phyloP scores from a whole-genome alignment of 1,139 yeast genomes.

The Arxiozyma heterogenica region DNA sequence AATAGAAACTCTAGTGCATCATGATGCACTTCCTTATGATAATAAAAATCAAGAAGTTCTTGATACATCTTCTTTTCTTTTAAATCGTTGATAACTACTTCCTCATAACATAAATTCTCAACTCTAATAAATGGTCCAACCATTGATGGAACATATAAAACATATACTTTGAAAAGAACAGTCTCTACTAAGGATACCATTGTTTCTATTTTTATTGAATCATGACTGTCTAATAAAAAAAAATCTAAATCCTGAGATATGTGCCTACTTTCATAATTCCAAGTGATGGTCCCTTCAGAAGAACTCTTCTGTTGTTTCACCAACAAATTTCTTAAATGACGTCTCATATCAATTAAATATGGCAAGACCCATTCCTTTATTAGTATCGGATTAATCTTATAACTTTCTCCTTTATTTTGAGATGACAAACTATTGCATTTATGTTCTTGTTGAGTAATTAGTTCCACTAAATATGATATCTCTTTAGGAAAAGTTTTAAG shows the following conservation, averaged over 20 bases:
- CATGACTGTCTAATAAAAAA: conserved; percentile 24
- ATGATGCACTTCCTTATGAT: conserved; percentile 50
- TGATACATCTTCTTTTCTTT: conserved; percentile 44
- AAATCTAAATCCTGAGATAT: conserved; percentile 20
- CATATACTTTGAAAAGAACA: conserved; percentile 65
- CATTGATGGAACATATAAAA: conserved; percentile 56
- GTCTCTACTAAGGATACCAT: conserved; percentile 62
- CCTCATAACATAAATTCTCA: conserved; percentile 62
- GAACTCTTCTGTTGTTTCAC: conserved; percentile 5
- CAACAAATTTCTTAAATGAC: conserved; percentile 34
- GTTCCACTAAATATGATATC: conserved; percentile 23
- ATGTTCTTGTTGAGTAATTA: conserved; percentile 16
- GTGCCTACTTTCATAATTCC: conserved; percentile 18
- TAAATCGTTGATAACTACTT: conserved; percentile 50
- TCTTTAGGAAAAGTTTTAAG: conserved; percentile 35
- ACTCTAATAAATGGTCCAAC: conserved; percentile 77
- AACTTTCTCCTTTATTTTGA: conserved; percentile 1
- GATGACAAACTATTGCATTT: conserved; percentile 7
- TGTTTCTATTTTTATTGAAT: conserved; percentile 28
- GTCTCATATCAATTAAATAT: conserved; percentile 43
- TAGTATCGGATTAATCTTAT: conserved; percentile 31
- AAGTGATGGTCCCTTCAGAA: conserved; percentile 12
- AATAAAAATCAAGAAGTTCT: conserved; percentile 75
- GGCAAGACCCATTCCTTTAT: conserved; percentile 43
- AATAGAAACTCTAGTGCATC: conserved; percentile 57